A percentile compares a stretch with the other conserved stretches of the same genome.
Conservation (phyloP, 75 land plant species). For the Gnetum montanum region DNA sequence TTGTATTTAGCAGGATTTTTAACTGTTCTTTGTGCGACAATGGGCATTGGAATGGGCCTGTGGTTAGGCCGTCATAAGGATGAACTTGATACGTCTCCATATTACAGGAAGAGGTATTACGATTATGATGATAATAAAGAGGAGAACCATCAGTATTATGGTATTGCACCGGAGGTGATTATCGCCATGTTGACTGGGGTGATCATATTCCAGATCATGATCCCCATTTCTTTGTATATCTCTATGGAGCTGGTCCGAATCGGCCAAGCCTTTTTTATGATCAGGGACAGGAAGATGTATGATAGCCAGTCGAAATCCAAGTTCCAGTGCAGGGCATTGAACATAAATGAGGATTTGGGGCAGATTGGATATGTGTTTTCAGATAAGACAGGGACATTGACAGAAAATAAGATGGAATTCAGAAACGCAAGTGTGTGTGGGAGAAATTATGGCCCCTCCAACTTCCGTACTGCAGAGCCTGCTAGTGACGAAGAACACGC, state of each 20-base stretch:
- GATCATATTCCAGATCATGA: conserved; percentile 91
- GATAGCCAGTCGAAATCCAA: conserved; percentile 52
- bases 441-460: conserved; percentile 48
- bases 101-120: conserved; percentile 36
- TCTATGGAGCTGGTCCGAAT: conserved; percentile 99
- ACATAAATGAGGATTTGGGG: conserved; percentile 98
- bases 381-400: conserved; percentile 96
- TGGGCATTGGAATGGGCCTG: conserved; percentile 52
- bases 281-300: conserved; percentile 58
- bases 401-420: conserved; percentile 99
- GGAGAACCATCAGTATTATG: conserved; percentile 60
- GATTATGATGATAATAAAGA: conserved; percentile 5
- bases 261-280: conserved; percentile 95
- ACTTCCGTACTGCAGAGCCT: neutral
- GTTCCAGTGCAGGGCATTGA: conserved; percentile 91
- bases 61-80: conserved; percentile 55
- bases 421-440: conserved; percentile 81
- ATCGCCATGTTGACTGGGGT: conserved; percentile 71
- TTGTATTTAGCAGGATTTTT: conserved; percentile 62
- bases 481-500: neutral
- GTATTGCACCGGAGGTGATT: conserved; percentile 51
- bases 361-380: conserved; percentile 91
- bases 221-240: conserved; percentile 90
- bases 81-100: conserved; percentile 39
- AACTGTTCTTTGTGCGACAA: conserved; percentile 52